Base-by-base conservation (phyloP, 257 asterid genomes). In the Coffea eugenioides region DNA sequence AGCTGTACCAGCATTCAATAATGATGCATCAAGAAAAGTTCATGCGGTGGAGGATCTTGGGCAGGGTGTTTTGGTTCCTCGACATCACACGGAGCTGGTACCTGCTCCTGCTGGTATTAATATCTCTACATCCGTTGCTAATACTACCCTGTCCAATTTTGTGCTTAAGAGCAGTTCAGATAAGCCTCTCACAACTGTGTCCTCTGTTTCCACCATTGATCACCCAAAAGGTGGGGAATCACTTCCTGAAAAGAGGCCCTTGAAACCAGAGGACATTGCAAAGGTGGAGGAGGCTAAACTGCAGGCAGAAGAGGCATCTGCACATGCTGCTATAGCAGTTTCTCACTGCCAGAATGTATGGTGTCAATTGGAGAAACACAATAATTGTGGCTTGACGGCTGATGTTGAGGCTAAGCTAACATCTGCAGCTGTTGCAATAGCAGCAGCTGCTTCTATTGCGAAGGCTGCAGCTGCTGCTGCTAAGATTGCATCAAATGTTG, bases 381-480 rank as follows among this genome's bases (percentile, higher is more conserved):
- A 83, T 75, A 82, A 77, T 82, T 86, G 92, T 34, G 93, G 92
- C 69, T 69, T 96, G 91, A 70, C 84, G 72, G 79, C 88, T 34
- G 97, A 89, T 82, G 84, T 84, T 65, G 95, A 94, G 86, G 85
- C 92, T 78, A 92, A 88, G 85, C 80, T 96, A 82, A 92, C 94
- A n/a, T 90, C 97, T 75, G 97, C 98, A 80, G 95, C 97, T 85
- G 94, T 80, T 85, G 93, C 93, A 64, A 84, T 96, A 73, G 97
- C 99, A 27, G 99, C 99, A 16, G 96, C 98, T 85, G 89, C 97
- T 75, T 87, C 96, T 83, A 98, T 96, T 80, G 99, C 99, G 23
- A 96, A 90, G 93, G 99, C 97, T 31, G 99, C 99, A 1, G 95
- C 99, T 41, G 97, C 97, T 34, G 98, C 98, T 80, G 98, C 99